These are phyloP conservation scores for Pythium sp. DNA, from an alignment of 352 stramenopile species.

Conservation along the genomic window DNA sequence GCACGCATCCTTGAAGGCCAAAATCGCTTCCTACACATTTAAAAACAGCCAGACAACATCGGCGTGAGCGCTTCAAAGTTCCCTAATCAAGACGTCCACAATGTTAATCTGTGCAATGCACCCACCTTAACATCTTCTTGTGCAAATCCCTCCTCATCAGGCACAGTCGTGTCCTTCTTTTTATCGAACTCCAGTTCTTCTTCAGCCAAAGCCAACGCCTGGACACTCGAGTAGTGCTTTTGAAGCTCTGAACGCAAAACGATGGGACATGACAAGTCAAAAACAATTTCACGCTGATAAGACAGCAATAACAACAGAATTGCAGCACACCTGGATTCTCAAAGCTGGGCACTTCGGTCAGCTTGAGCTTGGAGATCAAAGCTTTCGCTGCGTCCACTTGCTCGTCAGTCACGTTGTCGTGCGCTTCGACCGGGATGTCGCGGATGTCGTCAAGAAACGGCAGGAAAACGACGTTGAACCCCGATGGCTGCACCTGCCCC, in stretches of 20 bases:
- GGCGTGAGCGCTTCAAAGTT: not conserved
- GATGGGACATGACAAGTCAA: not conserved
- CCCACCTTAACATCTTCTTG: conserved; percentile 64
- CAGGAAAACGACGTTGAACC: conserved; percentile 77
- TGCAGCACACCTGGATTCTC: conserved; percentile 66
- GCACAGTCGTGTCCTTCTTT: conserved; percentile 69
- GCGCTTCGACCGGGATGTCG: conserved; percentile 43
- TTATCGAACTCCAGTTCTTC: conserved; percentile 78
- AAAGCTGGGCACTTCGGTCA: conserved; percentile 71
- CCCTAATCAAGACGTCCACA: not conserved
- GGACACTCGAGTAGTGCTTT: conserved; percentile 81
- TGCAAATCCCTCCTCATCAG: conserved; percentile 65
- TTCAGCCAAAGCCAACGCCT: conserved; percentile 72
- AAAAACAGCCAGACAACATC: not conserved
- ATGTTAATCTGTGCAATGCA: not conserved
- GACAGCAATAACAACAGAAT: not conserved
- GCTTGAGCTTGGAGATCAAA: conserved; percentile 69
- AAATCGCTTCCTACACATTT: conserved; percentile 37
- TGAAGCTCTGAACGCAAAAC: conserved; percentile 53
- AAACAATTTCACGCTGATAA: not conserved
- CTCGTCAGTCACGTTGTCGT: conserved; percentile 38
- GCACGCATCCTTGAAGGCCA: conserved; percentile 40
- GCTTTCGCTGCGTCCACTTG: conserved; percentile 64
- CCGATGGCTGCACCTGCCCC: conserved; percentile 73
- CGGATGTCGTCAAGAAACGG: conserved; percentile 83